These are phyloP conservation scores for Carex scoparia DNA, from an alignment of 176 grass and related monocot species.

Conservation along the genomic window DNA sequence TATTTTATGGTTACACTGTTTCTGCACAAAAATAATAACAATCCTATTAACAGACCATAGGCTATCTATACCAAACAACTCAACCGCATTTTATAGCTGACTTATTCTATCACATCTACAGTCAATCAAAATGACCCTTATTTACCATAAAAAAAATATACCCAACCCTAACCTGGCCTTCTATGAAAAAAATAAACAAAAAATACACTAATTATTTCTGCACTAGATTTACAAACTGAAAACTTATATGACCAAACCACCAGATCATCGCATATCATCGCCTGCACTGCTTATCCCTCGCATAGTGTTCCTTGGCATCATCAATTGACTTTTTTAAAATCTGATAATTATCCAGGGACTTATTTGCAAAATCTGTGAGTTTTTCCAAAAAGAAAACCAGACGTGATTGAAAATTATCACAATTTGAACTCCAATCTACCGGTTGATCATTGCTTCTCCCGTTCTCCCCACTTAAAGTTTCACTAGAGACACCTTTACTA, in stretches of 20 bases:
- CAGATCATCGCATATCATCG: conserved; percentile 10
- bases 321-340: conserved; percentile 35
- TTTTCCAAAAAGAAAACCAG: conserved; percentile 51
- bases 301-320: conserved; percentile 31
- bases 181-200: conserved; percentile 13
- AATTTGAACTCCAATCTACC: conserved; percentile 39
- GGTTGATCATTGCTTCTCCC: conserved; percentile 28
- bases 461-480: conserved; percentile 6
- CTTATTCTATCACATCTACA: conserved; percentile 46
- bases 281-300: conserved; percentile 6
- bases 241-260: conserved; percentile 23
- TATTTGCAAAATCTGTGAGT: conserved; percentile 45
- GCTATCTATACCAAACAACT: conserved; percentile 18
- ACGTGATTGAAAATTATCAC: conserved; percentile 47
- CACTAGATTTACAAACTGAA: conserved; percentile 22
- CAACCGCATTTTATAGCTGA: conserved; percentile 2
- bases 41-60: conserved; percentile 8
- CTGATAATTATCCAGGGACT: conserved; percentile 45
- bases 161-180: conserved; percentile 8
- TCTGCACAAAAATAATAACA: conserved; percentile 4
- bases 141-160: conserved; percentile 24
- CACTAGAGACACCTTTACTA: conserved; percentile 29
- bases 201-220: conserved; percentile 10
- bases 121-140: conserved; percentile 13
- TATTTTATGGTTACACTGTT: background rate